Evolutionary conservation across 495 filamentous ascomycete genomes (phyloP).

Genomic region (Hyaloscypha hepaticicola): DNA sequence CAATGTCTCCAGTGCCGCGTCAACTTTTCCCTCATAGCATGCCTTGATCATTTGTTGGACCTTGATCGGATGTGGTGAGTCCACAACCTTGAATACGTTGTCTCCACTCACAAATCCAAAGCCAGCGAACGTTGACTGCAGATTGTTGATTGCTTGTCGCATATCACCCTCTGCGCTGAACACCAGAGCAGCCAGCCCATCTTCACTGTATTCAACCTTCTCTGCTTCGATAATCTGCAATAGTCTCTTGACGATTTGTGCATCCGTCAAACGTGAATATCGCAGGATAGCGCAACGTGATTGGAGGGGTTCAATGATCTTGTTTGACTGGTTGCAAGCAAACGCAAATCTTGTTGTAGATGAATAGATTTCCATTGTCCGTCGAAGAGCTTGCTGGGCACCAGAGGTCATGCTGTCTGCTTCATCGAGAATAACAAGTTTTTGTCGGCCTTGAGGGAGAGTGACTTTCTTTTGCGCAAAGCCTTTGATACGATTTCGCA

Average conservation of each 20-base stretch:
- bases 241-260: constrained; percentile 84
- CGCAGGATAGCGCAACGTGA: constrained; percentile 95
- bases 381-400: constrained; percentile 90
- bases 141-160: constrained; percentile 98
- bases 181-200: constrained; percentile 90
- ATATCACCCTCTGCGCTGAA: constrained; percentile 99
- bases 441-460: constrained; percentile 84
- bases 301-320: constrained; percentile 98
- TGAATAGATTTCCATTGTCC: constrained; percentile 99
- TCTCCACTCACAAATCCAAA: constrained; percentile 97
- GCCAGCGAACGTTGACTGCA: constrained; percentile 92
- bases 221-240: constrained; percentile 91
- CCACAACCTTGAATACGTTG: constrained; percentile 97
- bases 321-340: constrained; percentile 97
- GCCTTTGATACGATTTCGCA: constrained; percentile 97
- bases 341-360: constrained; percentile 97
- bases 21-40: constrained; percentile 87
- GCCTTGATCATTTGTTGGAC: constrained; percentile 98
- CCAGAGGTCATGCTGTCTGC: constrained; percentile 97
- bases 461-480: constrained; percentile 99
- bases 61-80: constrained; percentile 95
- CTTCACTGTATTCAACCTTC: constrained; percentile 82
- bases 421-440: constrained; percentile 96
- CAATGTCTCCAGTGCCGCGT: constrained; percentile 79
- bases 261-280: constrained; percentile 88